Evolutionary conservation across 306 rosid species (phyloP), one percentile per base, ranked within the genome.

Genomic region (Lupinus albus): DNA sequence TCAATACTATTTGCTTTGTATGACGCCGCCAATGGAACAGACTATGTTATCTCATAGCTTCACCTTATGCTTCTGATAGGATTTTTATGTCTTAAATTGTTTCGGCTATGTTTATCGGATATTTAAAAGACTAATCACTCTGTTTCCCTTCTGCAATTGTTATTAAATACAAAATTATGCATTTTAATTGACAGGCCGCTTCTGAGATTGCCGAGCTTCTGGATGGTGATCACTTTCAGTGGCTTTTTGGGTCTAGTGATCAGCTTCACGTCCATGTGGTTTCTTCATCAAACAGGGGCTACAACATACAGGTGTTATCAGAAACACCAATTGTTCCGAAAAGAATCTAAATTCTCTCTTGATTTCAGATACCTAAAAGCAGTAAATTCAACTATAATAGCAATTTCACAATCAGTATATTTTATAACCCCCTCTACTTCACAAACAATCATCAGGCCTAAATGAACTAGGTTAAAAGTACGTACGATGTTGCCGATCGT

Each of bases 241-340:
- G 99, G 99, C 66, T 53, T 88, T 83, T 78, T 90, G 84, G 99
- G 99, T 64, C 86, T 94, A 62, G 97, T 91, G 30, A 94, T 94
- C 78, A 90, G 97, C 84, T 94, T 94, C 84, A 85, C 99, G n/a
- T 94, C 99, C 16, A 88, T 94, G 99, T 90, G 99, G 99, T 94
- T 94, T 86, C 97, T 90, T 84, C 97, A 86, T 81, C 96, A 94
- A 78, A 94, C 99, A 6, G 88, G 99, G 61, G 99, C 99, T 53
- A 90, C 99, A 48, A 94, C 99, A 14, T 94, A 94, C 86, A 90
- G 97, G 99, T 94, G 53, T 67, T 67, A 62, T 71, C 50, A 47
- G 16, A 61, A 72, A 20, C 50, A 13, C 47, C 61, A 28, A 45
- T 51, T 69, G n/a, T 20, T 50, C 16, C 14, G 14, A 12, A 42